Evolutionary conservation across 305 asterid species (phyloP).

Genomic region (Fraxinus velutina): DNA sequence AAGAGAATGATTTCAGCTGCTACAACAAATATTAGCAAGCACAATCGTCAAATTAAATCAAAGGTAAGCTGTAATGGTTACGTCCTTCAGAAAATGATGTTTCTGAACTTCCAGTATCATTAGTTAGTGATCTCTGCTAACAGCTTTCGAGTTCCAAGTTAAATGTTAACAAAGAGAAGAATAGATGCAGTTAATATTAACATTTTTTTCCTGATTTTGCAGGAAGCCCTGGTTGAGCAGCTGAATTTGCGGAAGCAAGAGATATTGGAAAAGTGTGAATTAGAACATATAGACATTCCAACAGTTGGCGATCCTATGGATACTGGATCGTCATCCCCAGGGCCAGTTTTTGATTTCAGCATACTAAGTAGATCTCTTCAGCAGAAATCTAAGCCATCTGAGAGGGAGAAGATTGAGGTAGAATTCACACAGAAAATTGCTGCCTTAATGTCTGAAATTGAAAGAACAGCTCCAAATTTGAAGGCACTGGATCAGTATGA

Average conservation of each 20-base stretch:
- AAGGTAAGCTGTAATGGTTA: slow-evolving; percentile 52
- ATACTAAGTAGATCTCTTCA: slow-evolving; percentile 62
- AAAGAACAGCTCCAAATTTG: slow-evolving; percentile 88
- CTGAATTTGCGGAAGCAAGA: slow-evolving; percentile 70
- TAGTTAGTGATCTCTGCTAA: slow-evolving; percentile 5
- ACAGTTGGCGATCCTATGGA: slow-evolving; percentile 81
- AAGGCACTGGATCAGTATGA: slow-evolving; percentile 93
- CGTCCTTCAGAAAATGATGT: slow-evolving; percentile 5
- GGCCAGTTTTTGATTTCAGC: slow-evolving; percentile 73
- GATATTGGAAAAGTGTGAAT: slow-evolving; percentile 84
- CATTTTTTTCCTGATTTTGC: slow-evolving; percentile 29
- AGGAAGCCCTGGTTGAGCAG: slow-evolving; percentile 88
- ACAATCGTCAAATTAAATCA: slow-evolving; percentile 78
- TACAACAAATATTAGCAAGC: slow-evolving; percentile 83
- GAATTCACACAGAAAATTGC: slow-evolving; percentile 77
- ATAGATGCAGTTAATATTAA: slow-evolving; percentile 2
- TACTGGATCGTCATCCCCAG: slow-evolving; percentile 44
- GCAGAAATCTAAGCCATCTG: slow-evolving; percentile 70
- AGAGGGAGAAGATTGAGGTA: slow-evolving; percentile 81
- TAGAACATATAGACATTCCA: slow-evolving; percentile 77
- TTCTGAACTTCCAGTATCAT: slow-evolving; percentile 7
- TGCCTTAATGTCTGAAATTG: slow-evolving; percentile 67
- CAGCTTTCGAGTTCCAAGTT: slow-evolving; percentile 12
- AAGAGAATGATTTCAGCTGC: slow-evolving; percentile 81
- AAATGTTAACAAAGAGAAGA: not conserved